Evolutionary conservation across 106 monocot genomes (phyloP), one percentile per base, ranked within the genome.

Genomic region (Dioscorea alata): DNA sequence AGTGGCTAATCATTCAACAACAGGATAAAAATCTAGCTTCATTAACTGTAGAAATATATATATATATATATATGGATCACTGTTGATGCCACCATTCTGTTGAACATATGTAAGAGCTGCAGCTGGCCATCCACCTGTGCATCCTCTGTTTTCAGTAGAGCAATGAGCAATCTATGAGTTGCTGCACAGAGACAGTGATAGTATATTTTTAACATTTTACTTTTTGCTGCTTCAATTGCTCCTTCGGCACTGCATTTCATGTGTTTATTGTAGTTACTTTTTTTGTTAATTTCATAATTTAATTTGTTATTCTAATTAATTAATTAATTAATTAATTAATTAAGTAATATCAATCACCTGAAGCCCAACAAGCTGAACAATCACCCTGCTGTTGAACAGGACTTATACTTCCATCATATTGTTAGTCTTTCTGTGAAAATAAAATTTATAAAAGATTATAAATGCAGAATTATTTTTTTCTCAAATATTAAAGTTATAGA

Each of bases 281-380:
- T n/a, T n/a, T n/a, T n/a, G n/a, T n/a, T n/a, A n/a, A n/a, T n/a
- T n/a, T n/a, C n/a, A n/a, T n/a, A n/a, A n/a, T n/a, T n/a, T n/a
- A n/a, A n/a, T n/a, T n/a, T n/a, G n/a, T n/a, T n/a, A n/a, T n/a
- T n/a, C n/a, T n/a, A n/a, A n/a, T n/a, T n/a, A n/a, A n/a, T n/a
- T n/a, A n/a, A n/a, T n/a, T n/a, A n/a, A n/a, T n/a, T n/a, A n/a
- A n/a, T n/a, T n/a, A n/a, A n/a, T n/a, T n/a, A n/a, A n/a, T n/a
- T n/a, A n/a, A n/a, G n/a, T n/a, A n/a, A n/a, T n/a, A n/a, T n/a
- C n/a, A n/a, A n/a, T 34, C 7, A 34, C 34, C 34, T 34, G 34
- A 96, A 8, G 95, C 84, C 95, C 95, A 96, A 76, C 95, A 96
- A 50, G 96, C 92, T 33, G 92, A 92, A 65, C 96, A 96, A 35